Evolutionary conservation across 2,329 filamentous ascomycete genomes (phyloP).

Genomic region (Didymella arachidicola): DNA sequence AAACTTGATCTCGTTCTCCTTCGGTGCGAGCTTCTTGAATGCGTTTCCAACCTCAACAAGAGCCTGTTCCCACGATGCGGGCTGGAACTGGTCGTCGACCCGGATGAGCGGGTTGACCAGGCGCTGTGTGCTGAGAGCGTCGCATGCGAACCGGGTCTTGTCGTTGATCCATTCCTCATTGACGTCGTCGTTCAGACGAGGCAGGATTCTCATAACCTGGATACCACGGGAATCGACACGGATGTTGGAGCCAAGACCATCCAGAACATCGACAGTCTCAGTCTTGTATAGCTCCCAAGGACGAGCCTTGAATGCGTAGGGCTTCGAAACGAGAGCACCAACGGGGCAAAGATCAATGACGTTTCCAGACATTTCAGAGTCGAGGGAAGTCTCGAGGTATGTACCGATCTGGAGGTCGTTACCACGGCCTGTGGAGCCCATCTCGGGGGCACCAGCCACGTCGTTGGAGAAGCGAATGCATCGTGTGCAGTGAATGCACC

Average conservation of each 20-base stretch:
- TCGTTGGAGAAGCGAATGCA: constrained; percentile 99
- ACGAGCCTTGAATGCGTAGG: constrained; percentile 94
- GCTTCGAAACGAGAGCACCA: constrained; percentile 94
- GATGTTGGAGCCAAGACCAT: constrained; percentile 93
- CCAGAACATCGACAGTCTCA: constrained; percentile 93
- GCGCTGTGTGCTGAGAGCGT: constrained; percentile 94
- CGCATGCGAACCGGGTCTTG: constrained; percentile 95
- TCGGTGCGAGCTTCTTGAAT: constrained; percentile 78
- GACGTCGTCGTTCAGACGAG: constrained; percentile 93
- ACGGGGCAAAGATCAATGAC: constrained; percentile 98
- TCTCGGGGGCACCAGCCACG: constrained; percentile 91
- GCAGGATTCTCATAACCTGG: constrained; percentile 94
- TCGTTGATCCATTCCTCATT: constrained; percentile 99
- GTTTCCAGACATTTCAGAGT: constrained; percentile 95
- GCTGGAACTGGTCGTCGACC: constrained; percentile 87
- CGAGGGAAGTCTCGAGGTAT: constrained; percentile 92
- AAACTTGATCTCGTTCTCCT: constrained; percentile 94
- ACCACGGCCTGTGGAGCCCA: constrained; percentile 92
- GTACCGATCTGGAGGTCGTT: constrained; percentile 98
- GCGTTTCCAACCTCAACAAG: constrained; percentile 85
- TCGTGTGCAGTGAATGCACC: constrained; percentile 98
- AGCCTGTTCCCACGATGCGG: constrained; percentile 94
- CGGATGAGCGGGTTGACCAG: constrained; percentile 91
- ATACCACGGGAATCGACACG: constrained; percentile 90
- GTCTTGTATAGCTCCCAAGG: constrained; percentile 98